Percentiles rank a stretch among this genome's conserved stretches.
These are phyloP conservation scores for Ceratocystis papillata DNA, from an alignment of 2,329 filamentous ascomycete species.

Conservation along the genomic window DNA sequence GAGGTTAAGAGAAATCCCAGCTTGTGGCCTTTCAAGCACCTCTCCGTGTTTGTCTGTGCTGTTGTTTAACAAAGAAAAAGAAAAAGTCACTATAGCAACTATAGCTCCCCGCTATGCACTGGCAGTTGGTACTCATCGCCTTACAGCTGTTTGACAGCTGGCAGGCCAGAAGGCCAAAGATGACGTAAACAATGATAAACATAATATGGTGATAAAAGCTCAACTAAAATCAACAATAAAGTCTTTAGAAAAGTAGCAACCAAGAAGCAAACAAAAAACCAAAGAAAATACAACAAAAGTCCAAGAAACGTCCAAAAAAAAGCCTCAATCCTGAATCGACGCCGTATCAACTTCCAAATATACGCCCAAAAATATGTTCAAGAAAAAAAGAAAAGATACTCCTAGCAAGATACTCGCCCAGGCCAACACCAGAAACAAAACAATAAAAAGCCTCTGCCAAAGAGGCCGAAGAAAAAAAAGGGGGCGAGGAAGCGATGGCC, in stretches of 20 bases:
- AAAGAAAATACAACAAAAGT: slow-evolving; percentile 9
- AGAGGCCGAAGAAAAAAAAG: slow-evolving; percentile 12
- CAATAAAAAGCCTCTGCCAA: slow-evolving; percentile 3
- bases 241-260: neutral
- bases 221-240: neutral
- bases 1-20: neutral
- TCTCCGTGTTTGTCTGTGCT: neutral
- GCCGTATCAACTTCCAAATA: neutral
- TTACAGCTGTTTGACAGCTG: neutral
- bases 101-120: neutral
- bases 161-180: neutral
- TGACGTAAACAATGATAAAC: neutral
- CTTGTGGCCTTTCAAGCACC: neutral
- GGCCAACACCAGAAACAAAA: slow-evolving; percentile 14
- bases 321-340: neutral
- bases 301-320: neutral
- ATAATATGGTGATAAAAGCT: neutral
- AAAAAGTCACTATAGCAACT: slow-evolving; percentile 16
- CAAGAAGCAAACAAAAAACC: slow-evolving; percentile 13
- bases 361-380: neutral
- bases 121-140: neutral
- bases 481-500: neutral
- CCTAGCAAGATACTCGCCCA: slow-evolving; percentile 1
- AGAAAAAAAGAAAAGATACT: neutral
- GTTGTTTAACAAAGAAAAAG: slow-evolving; percentile 21